These are phyloP conservation scores for Priceomyces castillae DNA, from an alignment of 805 yeast species.

Conservation along the genomic window DNA sequence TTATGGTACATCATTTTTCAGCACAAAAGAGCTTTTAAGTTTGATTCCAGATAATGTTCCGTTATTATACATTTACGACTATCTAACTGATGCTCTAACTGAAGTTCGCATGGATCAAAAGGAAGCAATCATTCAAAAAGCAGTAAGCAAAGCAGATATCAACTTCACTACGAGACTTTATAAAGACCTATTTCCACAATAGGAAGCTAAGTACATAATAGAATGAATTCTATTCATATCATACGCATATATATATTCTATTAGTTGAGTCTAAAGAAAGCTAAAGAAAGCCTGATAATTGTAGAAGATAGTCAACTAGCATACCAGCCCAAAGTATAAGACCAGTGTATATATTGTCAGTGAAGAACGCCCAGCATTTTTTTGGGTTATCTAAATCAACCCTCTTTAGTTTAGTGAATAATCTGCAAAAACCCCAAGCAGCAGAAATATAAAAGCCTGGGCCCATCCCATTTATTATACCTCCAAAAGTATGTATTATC, in stretches of 20 bases:
- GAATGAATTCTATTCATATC: not conserved
- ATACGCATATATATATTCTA: not conserved
- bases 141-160: conserved; percentile 28
- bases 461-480: conserved; percentile 75
- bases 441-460: conserved; percentile 76
- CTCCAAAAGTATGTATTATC: conserved; percentile 61
- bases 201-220: too few relatives aligned
- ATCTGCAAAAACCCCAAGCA: conserved; percentile 63
- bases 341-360: conserved; percentile 75
- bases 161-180: conserved; percentile 18
- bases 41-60: conserved; percentile 33
- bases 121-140: conserved; percentile 21
- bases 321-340: conserved; percentile 65
- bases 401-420: conserved; percentile 62
- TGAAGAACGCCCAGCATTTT: conserved; percentile 81
- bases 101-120: conserved; percentile 18
- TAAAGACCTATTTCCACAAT: conserved; percentile 18
- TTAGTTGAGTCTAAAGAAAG: too few relatives aligned
- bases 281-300: conserved; percentile 41
- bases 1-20: conserved; percentile 20
- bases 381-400: conserved; percentile 80
- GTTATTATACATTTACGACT: conserved; percentile 26
- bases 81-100: conserved; percentile 18
- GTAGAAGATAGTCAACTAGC: conserved; percentile 59
- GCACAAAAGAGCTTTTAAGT: conserved; percentile 24